Percentiles rank a stretch among this genome's conserved stretches.
phyloP scores from a whole-genome alignment of 176 grass and related monocot genomes.

The Triticum timopheevii region DNA sequence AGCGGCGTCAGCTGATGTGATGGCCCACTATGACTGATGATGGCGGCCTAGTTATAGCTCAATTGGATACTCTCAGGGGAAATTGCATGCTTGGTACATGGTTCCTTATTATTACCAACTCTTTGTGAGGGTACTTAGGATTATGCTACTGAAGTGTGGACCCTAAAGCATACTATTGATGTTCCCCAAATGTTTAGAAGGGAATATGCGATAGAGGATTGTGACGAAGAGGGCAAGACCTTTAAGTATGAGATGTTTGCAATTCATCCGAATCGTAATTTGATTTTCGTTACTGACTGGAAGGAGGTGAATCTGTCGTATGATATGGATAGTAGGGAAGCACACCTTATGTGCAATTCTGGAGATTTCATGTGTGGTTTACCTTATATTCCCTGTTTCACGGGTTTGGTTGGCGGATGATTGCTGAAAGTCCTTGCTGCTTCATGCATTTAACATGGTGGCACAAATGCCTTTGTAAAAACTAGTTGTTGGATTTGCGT shows the following conservation, averaged over 20 bases:
- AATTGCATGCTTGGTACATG: not conserved
- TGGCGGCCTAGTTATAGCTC: not conserved
- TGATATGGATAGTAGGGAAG: not conserved
- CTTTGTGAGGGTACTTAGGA: not conserved
- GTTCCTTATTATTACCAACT: not conserved
- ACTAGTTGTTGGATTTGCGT: too few species aligned
- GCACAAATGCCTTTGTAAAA: not conserved
- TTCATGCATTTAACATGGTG: not conserved
- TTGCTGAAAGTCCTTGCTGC: not conserved
- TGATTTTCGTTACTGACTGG: not conserved
- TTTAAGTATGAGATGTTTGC: too few species aligned
- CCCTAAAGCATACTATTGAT: too few species aligned
- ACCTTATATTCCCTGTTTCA: not conserved
- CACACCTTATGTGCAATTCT: too few species aligned
- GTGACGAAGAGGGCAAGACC: too few species aligned
- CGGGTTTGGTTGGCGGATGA: not conserved
- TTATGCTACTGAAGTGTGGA: too few species aligned
- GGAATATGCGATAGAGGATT: too few species aligned
- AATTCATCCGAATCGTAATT: too few species aligned
- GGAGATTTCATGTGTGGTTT: not conserved
- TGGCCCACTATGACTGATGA: not conserved
- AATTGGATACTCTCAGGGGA: not conserved
- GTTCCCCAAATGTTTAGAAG: too few species aligned
- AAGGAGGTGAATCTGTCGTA: not conserved
- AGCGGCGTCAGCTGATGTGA: too few species aligned